Conservation (phyloP, 257 asterid genomes). For the Penstemon newberryi region DNA sequence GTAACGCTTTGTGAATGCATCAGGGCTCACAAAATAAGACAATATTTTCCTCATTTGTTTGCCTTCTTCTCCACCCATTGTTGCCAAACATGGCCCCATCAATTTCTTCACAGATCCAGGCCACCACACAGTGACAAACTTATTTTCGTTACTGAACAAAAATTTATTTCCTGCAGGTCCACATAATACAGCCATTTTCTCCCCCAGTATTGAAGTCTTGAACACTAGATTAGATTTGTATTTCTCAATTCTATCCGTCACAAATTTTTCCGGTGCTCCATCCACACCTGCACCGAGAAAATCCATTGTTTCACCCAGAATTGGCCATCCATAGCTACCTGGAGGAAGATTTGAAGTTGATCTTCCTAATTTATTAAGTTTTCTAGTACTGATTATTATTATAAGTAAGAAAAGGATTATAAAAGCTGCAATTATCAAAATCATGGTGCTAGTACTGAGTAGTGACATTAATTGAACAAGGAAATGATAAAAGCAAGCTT, state of each 20-base stretch:
- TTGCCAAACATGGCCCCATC: conserved; percentile 51
- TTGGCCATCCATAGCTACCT: conserved; percentile 59
- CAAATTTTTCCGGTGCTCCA: conserved; percentile 47
- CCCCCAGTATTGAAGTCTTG: conserved; percentile 55
- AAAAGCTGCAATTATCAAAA: neutral
- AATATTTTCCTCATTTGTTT: conserved; percentile 58
- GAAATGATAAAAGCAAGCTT: no score
- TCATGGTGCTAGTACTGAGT: neutral
- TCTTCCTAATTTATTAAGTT: neutral
- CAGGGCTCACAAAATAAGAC: conserved; percentile 55
- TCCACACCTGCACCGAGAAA: conserved; percentile 45
- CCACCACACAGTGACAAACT: conserved; percentile 69
- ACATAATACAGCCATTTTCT: conserved; percentile 41
- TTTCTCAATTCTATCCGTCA: conserved; percentile 38
- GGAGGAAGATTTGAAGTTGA: conserved; percentile 47
- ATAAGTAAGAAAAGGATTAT: conserved; percentile 8
- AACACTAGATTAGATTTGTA: conserved; percentile 37
- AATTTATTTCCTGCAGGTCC: conserved; percentile 57
- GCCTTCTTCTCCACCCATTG: conserved; percentile 57
- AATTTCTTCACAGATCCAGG: conserved; percentile 52
- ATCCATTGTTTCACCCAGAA: conserved; percentile 47
- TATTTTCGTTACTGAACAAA: conserved; percentile 66
- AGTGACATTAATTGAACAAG: neutral
- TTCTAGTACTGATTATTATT: neutral
- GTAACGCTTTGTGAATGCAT: conserved; percentile 56